Percentiles rank a stretch among this genome's conserved stretches.
phyloP scores from a whole-genome alignment of 495 filamentous ascomycete species.

The Pseudotulostoma volvatum region DNA sequence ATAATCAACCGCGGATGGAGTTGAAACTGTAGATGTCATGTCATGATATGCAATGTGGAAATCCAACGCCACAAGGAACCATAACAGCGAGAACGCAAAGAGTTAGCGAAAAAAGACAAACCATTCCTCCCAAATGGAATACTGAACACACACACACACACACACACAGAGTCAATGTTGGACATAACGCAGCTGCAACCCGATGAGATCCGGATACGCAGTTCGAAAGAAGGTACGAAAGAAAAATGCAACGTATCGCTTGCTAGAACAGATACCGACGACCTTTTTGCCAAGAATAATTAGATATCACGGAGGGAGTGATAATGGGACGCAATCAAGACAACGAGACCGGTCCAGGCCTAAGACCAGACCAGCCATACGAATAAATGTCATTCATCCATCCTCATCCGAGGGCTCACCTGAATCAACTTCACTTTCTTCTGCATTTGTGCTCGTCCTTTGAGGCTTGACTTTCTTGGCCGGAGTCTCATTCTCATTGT shows the following conservation, averaged over 20 bases:
- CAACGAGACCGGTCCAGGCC: too few relatives aligned
- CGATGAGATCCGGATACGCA: too few relatives aligned
- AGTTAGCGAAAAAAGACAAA: constrained; percentile 7
- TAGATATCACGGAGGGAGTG: too few relatives aligned
- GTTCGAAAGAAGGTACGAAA: constrained; percentile 8
- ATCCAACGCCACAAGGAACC: constrained; percentile 8
- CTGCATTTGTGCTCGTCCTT: constrained; percentile 24
- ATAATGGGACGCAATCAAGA: too few relatives aligned
- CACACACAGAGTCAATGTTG: constrained; percentile 2
- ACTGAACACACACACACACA: constrained; percentile 3
- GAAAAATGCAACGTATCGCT: constrained; percentile 23
- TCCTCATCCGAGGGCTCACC: constrained; percentile 33
- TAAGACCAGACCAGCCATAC: too few relatives aligned
- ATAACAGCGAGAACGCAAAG: constrained; percentile 6
- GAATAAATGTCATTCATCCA: constrained; percentile 24
- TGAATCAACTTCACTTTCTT: constrained; percentile 34
- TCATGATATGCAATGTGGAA: constrained; percentile 2
- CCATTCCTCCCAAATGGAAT: constrained; percentile 9
- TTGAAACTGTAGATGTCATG: background rate
- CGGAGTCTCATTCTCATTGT: constrained; percentile 23
- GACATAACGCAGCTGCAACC: too few relatives aligned
- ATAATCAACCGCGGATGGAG: background rate
- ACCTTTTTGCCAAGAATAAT: too few relatives aligned
- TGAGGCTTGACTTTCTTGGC: constrained; percentile 32
- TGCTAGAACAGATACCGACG: constrained; percentile 17